Base-by-base conservation (phyloP, 164 flowering plant genomes). In the Hamamelis virginiana region DNA sequence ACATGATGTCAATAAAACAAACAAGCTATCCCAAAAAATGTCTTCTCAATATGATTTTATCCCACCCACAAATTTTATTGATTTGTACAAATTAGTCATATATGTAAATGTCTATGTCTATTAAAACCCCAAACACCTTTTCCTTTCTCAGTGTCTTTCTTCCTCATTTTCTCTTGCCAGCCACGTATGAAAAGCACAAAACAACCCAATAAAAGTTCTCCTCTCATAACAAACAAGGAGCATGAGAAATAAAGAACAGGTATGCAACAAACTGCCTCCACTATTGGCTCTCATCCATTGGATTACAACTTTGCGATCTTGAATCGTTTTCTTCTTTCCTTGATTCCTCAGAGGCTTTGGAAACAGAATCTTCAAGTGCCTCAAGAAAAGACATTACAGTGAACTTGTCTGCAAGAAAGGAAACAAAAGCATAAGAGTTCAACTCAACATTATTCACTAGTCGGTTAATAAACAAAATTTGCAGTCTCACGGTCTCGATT, bases 301-400 rank as follows among this genome's bases (percentile, higher is more conserved):
- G 72, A 51, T 83, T 80, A 69, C 74, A 75, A 14, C 77, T 72
- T 66, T 81, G 87, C 23, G 87, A 73, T 68, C 73, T 76, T 12
- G 69, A 28, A 69, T 86, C 86, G 72, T 76, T 72, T 73, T 74
- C 83, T 63, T 77, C 91, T 65, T 75, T 81, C 66, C 82, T 79
- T 0, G 80, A 65, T 18, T 71, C 90, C 23, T 75, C 82, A 8
- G 80, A 68, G 27, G 68, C 61, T 48, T 71, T 81, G 5, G 83
- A 55, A 59, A 93, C 96, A 1, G 99, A 85, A 76, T 95, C 99
- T 74, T 95, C 98, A 46, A 95, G 87, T 4, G 97, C 96, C 81
- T 95, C 99, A 1, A 95, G 93, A 75, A 95, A 95, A 45, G 99
- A 95, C 53, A 80, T 75, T 28, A 95, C 98, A 3, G 92, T 89